Evolutionary conservation across 2,329 filamentous ascomycete species (phyloP).

Genomic region (Elsinoe necatrix): DNA sequence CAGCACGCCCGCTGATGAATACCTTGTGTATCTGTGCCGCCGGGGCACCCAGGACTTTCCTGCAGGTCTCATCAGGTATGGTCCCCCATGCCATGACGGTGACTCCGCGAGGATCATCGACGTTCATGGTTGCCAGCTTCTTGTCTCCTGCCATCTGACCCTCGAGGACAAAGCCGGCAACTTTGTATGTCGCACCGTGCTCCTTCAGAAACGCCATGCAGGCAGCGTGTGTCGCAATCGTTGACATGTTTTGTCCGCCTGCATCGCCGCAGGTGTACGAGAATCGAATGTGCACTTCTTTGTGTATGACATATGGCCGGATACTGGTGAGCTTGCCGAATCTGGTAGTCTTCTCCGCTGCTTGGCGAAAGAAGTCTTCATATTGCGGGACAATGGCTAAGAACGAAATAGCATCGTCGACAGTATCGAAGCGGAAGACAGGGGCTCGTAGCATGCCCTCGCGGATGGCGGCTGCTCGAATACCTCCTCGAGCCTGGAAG

Average conservation of each 20-base stretch:
- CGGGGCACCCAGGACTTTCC: neutral
- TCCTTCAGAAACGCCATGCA: conserved; percentile 21
- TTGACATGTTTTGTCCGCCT: conserved; percentile 28
- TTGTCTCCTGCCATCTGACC: conserved; percentile 25
- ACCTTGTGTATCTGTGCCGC: conserved; percentile 2
- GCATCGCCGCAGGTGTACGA: conserved; percentile 24
- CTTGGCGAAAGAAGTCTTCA: neutral
- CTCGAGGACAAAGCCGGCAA: conserved; percentile 20
- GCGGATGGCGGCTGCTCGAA: conserved; percentile 21
- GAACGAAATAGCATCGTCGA: neutral
- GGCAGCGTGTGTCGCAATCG: conserved; percentile 25
- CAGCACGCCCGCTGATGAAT: neutral
- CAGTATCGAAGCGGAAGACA: conserved; percentile 7
- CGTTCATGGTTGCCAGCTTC: conserved; percentile 24
- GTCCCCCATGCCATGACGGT: conserved; percentile 24
- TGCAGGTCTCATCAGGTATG: neutral
- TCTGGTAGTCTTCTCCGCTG: conserved; percentile 4
- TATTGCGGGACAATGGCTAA: neutral
- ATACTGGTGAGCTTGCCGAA: conserved; percentile 7
- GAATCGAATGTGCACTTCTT: conserved; percentile 10
- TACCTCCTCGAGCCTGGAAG: conserved; percentile 21
- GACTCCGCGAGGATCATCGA: conserved; percentile 22
- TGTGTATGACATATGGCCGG: neutral
- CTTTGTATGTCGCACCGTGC: conserved; percentile 15
- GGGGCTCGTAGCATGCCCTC: conserved; percentile 7